Evolutionary conservation across 345 rosid species (phyloP), one percentile per base, ranked within the genome.

Genomic region (Euphorbia tirucalli): DNA sequence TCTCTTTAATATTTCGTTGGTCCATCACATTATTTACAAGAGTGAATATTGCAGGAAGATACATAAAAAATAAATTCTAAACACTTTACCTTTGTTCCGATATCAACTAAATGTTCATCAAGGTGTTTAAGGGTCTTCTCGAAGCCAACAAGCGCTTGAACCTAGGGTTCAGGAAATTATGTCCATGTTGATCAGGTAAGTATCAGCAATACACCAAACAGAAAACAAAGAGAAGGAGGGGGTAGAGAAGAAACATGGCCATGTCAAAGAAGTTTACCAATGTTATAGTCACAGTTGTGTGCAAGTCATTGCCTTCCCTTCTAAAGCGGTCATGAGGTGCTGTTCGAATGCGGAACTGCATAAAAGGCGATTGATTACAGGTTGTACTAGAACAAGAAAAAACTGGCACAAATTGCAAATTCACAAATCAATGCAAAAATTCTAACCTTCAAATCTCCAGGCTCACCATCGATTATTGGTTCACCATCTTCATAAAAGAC

Each of bases 401-500:
- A 56, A 39, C 24, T 19, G 44, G 52, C 0, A 39, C 11, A 39
- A 30, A 43, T 9, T 22, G 16, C 27, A 65, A 30, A 7, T 30
- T 19, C 7, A 25, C 31, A 61, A 31, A 15, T 22, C 19, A 41
- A 2, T 11, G 1, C 7, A 19, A 48, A 31, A 32, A 49, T 43
- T 65, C 78, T 32, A 60, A 91, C 99, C 96, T 88, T 96, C 83
- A 96, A 79, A 82, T 96, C 98, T 69, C 99, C 99, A 50, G 98
- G 90, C 74, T 96, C 99, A 39, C 99, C 99, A 61, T 96, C 99
- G 24, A 93, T 84, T 67, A 77, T 84, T 41, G 98, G 99, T 58
- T 96, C 99, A 24, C 99, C 99, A 30, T 96, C 99, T 75, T 96
- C 99, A 54, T 87, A 93, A 78, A 96, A 96, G 68, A 87, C 92